A percentile compares a stretch with the other conserved stretches of the same genome.
phyloP scores from a whole-genome alignment of 495 filamentous ascomycete genomes.

The Clohesyomyces aquaticus region DNA sequence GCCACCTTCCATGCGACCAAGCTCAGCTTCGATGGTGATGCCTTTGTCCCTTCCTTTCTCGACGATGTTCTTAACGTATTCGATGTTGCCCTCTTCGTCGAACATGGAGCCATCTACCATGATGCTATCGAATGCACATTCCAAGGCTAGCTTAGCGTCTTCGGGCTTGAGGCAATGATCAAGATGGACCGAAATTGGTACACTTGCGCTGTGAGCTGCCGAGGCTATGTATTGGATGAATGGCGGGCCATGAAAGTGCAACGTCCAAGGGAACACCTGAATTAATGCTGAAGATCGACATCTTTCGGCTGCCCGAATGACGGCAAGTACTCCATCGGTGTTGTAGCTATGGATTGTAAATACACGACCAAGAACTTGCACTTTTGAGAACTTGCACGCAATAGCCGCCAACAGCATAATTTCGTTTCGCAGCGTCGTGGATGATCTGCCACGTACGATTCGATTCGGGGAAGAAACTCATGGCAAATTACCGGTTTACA shows the following conservation, averaged over 20 bases:
- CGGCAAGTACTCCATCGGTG: conserved; percentile 76
- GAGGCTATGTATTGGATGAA: conserved; percentile 65
- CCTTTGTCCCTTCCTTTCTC: conserved; percentile 2
- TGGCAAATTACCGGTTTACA: neutral
- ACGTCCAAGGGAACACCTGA: conserved; percentile 81
- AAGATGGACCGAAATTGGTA: conserved; percentile 73
- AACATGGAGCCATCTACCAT: conserved; percentile 62
- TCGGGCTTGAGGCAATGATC: conserved; percentile 64
- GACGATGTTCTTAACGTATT: conserved; percentile 11
- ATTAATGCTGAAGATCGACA: conserved; percentile 75
- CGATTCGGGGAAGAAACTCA: neutral
- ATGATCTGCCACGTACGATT: conserved; percentile 18
- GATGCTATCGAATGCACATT: conserved; percentile 74
- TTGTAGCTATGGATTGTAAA: conserved; percentile 63
- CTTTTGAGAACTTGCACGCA: conserved; percentile 1
- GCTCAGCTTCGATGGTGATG: conserved; percentile 14
- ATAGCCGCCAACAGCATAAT: conserved; percentile 15
- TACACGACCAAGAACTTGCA: neutral
- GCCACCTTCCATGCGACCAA: conserved; percentile 19
- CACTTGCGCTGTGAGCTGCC: conserved; percentile 63
- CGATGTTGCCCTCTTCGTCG: conserved; percentile 21
- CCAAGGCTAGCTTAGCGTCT: conserved; percentile 67
- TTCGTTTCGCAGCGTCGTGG: conserved; percentile 2
- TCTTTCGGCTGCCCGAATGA: conserved; percentile 72
- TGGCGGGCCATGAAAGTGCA: conserved; percentile 66